Evolutionary conservation across 2,329 filamentous ascomycete species (phyloP).

Genomic region (Pseudogymnoascus sp.): DNA sequence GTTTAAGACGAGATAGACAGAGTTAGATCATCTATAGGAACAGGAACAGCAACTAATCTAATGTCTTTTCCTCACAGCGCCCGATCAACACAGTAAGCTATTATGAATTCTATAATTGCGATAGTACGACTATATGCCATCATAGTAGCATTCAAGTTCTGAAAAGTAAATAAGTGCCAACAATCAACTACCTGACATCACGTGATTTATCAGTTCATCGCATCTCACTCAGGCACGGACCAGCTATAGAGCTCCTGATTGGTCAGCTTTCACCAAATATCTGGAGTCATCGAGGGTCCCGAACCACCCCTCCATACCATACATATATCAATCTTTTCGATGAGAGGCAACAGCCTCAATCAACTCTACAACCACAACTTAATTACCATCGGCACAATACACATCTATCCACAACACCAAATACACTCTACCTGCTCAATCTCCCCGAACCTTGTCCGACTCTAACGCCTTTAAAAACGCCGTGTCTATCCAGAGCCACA

Average conservation of each 20-base stretch:
- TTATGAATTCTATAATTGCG: too few species aligned
- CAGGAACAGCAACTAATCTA: too few species aligned
- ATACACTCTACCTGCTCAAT: constrained; percentile 32
- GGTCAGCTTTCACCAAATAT: not conserved
- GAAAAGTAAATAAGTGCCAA: too few species aligned
- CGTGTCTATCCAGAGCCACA: constrained; percentile 80
- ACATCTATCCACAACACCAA: not conserved
- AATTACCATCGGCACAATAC: not conserved
- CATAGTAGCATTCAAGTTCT: too few species aligned
- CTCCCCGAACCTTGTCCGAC: constrained; percentile 18
- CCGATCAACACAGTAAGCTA: too few species aligned
- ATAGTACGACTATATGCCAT: too few species aligned
- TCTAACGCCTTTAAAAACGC: constrained; percentile 79
- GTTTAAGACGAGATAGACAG: too few species aligned
- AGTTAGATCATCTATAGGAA: too few species aligned
- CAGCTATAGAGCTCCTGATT: not conserved
- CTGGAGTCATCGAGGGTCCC: constrained; percentile 6
- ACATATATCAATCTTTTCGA: not conserved
- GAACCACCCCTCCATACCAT: constrained; percentile 3
- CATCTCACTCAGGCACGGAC: constrained; percentile 1
- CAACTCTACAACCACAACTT: not conserved
- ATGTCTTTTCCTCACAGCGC: too few species aligned
- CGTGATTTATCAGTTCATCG: not conserved
- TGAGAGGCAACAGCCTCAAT: constrained; percentile 4
- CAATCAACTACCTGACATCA: not conserved